Evolutionary conservation across 331 rosid genomes (phyloP), one percentile per base, ranked within the genome.

Genomic region (Malus hybrid): DNA sequence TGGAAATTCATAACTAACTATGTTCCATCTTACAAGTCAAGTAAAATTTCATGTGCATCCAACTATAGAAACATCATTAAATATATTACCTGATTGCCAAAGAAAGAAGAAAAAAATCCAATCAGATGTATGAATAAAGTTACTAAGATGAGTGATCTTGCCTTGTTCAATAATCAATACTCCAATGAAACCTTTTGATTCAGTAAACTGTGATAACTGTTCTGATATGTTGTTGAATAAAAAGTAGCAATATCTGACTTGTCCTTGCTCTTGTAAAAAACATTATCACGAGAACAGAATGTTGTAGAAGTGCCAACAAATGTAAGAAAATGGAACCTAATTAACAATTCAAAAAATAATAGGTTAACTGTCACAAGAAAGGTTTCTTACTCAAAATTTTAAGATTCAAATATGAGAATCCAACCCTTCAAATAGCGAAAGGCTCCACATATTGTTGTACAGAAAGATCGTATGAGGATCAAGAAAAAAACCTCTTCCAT

Each of bases 401-500:
- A 36, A 32, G 76, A 73, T 81, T 83, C 73, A 59, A 29, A 65
- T 88, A 59, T 72, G 79, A 32, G 71, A 46, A 54, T 31, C 80
- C 80, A 86, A 87, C 66, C 91, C 98, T 79, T 82, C 81, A 34
- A 96, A 93, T 65, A 92, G 68, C 29, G 92, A 87, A 86, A 92
- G 81, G 75, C 73, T 80, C 99, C 99, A 94, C 67, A 48, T 76
- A 71, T 81, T 83, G 31, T 89, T 81, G 83, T 71, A 75, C 88
- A 94, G 75, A 80, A 82, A 90, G 73, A 92, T 90, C 22, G 91
- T 86, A 28, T 96, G 99, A 84, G 99, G 97, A 50, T 87, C 94
- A 78, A 94, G 79, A 83, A 94, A 94, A 80, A 92, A 80, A 54
- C 99, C 99, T 85, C 99, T 90, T 85, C 99, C 99, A 59, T 93